Percentiles rank a stretch among this genome's conserved stretches.
Conservation (phyloP, 495 filamentous ascomycete genomes). For the Penicillium nucicola region DNA sequence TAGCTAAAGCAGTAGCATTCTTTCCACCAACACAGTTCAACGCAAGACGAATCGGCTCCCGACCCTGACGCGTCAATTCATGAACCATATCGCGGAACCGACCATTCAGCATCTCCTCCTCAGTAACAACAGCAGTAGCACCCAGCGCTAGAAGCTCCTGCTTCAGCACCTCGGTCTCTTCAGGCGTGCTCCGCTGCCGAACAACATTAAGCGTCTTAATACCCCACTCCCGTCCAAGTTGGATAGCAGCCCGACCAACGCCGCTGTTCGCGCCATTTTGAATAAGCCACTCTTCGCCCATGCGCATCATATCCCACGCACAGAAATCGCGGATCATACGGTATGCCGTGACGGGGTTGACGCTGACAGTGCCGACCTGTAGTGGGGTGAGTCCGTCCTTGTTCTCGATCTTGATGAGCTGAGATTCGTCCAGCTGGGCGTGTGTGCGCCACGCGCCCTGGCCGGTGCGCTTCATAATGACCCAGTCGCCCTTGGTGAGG, state of each 20-base stretch:
- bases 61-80: conserved; percentile 64
- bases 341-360: conserved; percentile 93
- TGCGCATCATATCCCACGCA: conserved; percentile 48
- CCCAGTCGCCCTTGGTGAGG: conserved; percentile 78
- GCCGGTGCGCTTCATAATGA: conserved; percentile 74
- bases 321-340: conserved; percentile 87
- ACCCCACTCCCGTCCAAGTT: conserved; percentile 79
- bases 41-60: conserved; percentile 67
- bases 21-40: conserved; percentile 97
- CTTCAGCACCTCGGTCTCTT: conserved; percentile 64
- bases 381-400: conserved; percentile 62
- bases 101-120: conserved; percentile 66
- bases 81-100: conserved; percentile 62
- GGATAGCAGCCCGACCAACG: conserved; percentile 84
- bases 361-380: conserved; percentile 79
- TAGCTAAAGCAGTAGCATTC: conserved; percentile 68
- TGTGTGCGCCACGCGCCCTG: conserved; percentile 96
- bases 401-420: conserved; percentile 64
- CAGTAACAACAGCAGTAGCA: conserved; percentile 79
- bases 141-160: conserved; percentile 66
- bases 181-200: conserved; percentile 58
- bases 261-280: conserved; percentile 96
- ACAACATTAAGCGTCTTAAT: conserved; percentile 84
- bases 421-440: conserved; percentile 61
- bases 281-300: conserved; percentile 73